These are phyloP conservation scores for Yarrowia sp. DNA, from an alignment of 805 yeast genomes.

Conservation along the genomic window DNA sequence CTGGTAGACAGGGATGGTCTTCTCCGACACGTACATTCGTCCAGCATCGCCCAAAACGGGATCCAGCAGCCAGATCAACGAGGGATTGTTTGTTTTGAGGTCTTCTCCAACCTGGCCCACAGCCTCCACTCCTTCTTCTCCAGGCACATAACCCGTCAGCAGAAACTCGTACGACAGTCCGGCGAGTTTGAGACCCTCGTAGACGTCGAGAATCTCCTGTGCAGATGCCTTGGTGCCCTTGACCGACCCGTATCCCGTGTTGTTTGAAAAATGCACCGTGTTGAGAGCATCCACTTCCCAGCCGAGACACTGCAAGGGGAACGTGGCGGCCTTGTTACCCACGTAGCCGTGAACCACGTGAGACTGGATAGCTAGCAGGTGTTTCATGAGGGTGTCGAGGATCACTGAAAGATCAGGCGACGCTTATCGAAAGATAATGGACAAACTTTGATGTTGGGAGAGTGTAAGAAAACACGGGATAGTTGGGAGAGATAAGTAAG, in stretches of 20 bases:
- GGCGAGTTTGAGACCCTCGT: conserved; percentile 61
- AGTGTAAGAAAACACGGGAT: too few relatives aligned
- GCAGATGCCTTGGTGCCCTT: conserved; percentile 63
- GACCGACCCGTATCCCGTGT: conserved; percentile 83
- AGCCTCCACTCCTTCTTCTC: conserved; percentile 60
- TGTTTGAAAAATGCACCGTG: conserved; percentile 88
- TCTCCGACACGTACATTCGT: conserved; percentile 67
- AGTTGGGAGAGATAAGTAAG: too few relatives aligned
- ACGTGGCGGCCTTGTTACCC: conserved; percentile 89
- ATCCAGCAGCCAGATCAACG: conserved; percentile 69
- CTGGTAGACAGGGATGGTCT: conserved; percentile 66
- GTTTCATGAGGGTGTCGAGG: conserved; percentile 3
- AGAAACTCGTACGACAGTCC: conserved; percentile 66
- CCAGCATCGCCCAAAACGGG: conserved; percentile 96
- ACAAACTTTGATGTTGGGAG: too few relatives aligned
- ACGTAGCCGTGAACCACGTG: conserved; percentile 97
- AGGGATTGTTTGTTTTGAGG: conserved; percentile 48
- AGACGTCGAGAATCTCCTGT: conserved; percentile 57
- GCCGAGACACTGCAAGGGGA: conserved; percentile 83
- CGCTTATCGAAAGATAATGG: not conserved
- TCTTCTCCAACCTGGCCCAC: conserved; percentile 56
- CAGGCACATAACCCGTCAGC: conserved; percentile 82
- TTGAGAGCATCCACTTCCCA: conserved; percentile 94
- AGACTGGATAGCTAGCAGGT: conserved; percentile 70
- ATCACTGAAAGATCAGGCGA: not conserved